Base-by-base conservation (phyloP, 345 rosid species). In the Cardiospermum halicacabum region DNA sequence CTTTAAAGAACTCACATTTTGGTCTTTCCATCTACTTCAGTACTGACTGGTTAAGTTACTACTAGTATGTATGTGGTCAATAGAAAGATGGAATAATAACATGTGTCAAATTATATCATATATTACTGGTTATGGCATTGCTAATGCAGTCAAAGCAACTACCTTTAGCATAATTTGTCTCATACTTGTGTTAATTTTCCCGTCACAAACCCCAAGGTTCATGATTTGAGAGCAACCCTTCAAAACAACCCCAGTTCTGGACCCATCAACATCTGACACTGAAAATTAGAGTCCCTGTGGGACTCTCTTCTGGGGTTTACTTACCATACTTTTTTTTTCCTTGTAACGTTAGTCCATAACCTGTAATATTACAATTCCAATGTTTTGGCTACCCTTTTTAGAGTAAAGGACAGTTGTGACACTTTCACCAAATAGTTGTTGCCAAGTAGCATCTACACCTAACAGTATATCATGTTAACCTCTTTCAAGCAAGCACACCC, bases 191-290 rank as follows among this genome's bases (percentile, higher is more conserved):
- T 39, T 62, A 36, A 68, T 62, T 62, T 66, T 78, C 66, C 27
- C 39, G 65, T 45, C 77, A 66, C 74, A 65, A 56, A 47, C 72
- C 74, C 69, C 77, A 72, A 74, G 58, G 69, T 21, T 63, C 75
- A 76, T 76, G 68, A 65, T 73, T 56, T 56, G 59, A 69, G 61
- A 67, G 66, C 16, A 60, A 55, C 67, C 60, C 56, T 72, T 59
- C 47, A 34, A 34, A 34, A 1, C 10, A 60, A 58, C 80, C 80
- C 74, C 73, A 49, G 62, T 66, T 69, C 64, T 68, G 79, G 95
- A 85, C 80, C 86, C 80, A 82, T 85, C 89, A 89, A 80, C 89
- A 72, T 89, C 91, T 80, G 61, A 73, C 96, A 80, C 85, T 89
- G 88, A 82, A 84, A 84, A 82, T 78, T 74, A 78, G 83, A 77